Evolutionary conservation across 306 rosid species (phyloP), one percentile per base, ranked within the genome.

Genomic region (Quercus variabilis): DNA sequence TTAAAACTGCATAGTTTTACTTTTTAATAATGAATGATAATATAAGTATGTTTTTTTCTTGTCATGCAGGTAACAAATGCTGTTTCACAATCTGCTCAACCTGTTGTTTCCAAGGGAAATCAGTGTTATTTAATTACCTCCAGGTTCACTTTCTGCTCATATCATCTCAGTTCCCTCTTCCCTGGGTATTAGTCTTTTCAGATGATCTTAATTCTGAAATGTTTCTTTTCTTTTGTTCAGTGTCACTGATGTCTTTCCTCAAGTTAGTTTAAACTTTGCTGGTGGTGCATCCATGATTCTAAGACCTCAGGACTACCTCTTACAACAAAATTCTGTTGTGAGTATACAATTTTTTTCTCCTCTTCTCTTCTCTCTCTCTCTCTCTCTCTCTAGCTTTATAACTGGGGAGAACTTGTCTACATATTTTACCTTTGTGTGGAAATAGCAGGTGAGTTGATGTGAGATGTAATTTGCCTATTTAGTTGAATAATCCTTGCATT

Each of bases 261-360:
- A 82, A 88, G 99, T 90, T 74, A 90, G 91, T 85, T 87, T 96
- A 77, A 93, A 96, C 89, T 96, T 96, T 79, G 94, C 92, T 26
- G 94, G 92, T 5, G 91, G 93, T 14, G 97, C 96, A 55, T 80
- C 96, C 15, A 51, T 96, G 93, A 49, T 72, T 87, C 81, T 96
- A 78, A 84, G 91, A 79, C 96, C 99, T 59, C 93, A 91, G 79
- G 99, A 96, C 84, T 96, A 96, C 82, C 97, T 96, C 75, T 79
- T 93, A 81, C 96, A 90, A 84, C 97, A 96, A 76, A 88, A 28
- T 86, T 91, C 91, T 72, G 84, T 82, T 82, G 99, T 96, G 84
- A 90, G 99, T 85, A 75, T 80, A 76, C 62, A 69, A 51, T 57
- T 78, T 78, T 81, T 33, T n/a, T 75, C 35, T 55, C 33, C 76